Percentiles rank a stretch among this genome's conserved stretches.
Conservation (phyloP, 1,284 basidiomycete genomes). For the Vanrija pseudolonga region DNA sequence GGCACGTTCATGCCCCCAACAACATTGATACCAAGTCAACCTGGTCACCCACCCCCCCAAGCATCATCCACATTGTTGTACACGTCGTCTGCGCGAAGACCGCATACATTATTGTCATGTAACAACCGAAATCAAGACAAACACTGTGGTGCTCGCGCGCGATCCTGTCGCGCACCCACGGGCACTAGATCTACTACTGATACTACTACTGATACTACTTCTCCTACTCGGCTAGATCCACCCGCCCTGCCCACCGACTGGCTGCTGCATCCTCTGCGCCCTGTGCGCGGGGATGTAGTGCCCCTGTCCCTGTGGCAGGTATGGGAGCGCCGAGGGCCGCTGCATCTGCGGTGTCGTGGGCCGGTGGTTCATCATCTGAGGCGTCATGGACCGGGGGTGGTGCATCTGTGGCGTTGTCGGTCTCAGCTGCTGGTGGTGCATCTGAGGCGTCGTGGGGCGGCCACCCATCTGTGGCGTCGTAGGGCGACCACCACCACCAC, state of each 20-base stretch:
- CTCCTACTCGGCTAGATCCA: conserved; percentile 3
- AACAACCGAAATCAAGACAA: not conserved
- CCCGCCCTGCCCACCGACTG: conserved; percentile 10
- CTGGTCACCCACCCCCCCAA: too few species aligned
- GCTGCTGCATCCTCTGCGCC: conserved; percentile 1
- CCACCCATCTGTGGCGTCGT: too few species aligned
- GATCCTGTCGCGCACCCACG: too few species aligned
- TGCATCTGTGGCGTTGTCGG: too few species aligned
- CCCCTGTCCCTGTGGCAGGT: conserved; percentile 3
- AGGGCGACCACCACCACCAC: too few species aligned
- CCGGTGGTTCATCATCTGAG: too few species aligned
- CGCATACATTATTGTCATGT: not conserved
- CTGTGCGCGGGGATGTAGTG: conserved; percentile 14
- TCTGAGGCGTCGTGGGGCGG: not conserved
- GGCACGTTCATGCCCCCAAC: too few species aligned
- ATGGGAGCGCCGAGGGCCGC: not conserved
- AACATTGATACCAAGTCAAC: too few species aligned
- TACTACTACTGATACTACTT: too few species aligned
- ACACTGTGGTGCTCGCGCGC: too few species aligned
- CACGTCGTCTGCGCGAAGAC: not conserved
- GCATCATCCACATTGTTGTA: too few species aligned
- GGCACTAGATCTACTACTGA: too few species aligned
- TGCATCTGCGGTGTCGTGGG: not conserved
- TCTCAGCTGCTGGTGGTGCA: not conserved
- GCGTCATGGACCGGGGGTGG: not conserved